Evolutionary conservation across 768 basidiomycete species (phyloP), one percentile per base, ranked within the genome.

Genomic region (Tricholoma matsutake): DNA sequence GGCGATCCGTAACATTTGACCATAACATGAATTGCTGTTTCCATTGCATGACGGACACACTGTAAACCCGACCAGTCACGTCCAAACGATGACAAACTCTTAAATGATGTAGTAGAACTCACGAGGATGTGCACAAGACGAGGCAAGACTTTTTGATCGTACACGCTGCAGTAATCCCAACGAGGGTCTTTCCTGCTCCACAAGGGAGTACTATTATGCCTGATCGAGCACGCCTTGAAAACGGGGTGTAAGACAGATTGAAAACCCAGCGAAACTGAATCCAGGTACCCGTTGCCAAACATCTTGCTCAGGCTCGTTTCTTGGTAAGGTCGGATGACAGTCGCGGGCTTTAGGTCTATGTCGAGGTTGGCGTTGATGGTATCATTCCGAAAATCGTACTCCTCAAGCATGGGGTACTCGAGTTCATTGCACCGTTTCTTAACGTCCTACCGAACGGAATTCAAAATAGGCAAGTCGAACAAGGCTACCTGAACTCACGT

Each of bases 111-210:
- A 55, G 47, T 58, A 57, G 52, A 16, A 81, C 94, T 77, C 74
- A 97, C 95, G 94, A 95, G 53, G 96, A 98, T 22, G 97, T 99
- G 75, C 96, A 98, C 47, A 99, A 79, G 13, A 99, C 96, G 16
- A 99, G 83, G 71, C 94, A 96, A 22, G 95, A 97, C 77, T 99
- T 99, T 80, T 98, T 98, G 79, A 99, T 96, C 28, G 97, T 99
- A 71, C 96, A 98, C 16, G 97, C 97, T 10, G 97, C 97, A 2
- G 96, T 98, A 70, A 99, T 98, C n/a, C 97, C 97, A 9, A 99
- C 97, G 4, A 99, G 83, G 11, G 97, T 99, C 79, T 99, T 99
- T 32, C 97, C 97, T 45, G 97, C 97, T 57, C 97, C 97, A 72
- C 97, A 99, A 32, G 97, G 97, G 20, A 99, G 80, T 1, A 99